Base-by-base conservation (phyloP, 495 filamentous ascomycete species). In the Penicillium ochrochloron region DNA sequence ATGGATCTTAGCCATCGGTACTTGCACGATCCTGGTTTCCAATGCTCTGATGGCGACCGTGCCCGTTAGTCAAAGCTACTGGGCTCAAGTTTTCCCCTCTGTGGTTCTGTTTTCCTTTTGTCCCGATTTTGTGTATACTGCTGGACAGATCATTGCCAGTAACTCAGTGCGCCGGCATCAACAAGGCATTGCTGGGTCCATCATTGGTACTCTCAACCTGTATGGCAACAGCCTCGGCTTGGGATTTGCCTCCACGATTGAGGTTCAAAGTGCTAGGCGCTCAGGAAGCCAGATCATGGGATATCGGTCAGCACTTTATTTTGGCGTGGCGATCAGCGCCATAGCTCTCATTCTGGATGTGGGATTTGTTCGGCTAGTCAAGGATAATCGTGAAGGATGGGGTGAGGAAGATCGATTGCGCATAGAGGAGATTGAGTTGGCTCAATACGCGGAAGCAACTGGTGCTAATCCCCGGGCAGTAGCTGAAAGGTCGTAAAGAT, bases 141-240 rank as follows among this genome's bases (percentile, higher is more conserved):
- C 80, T 11, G 80, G 79, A 0, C 82, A 85, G 59, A 84, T 86
- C 51, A 84, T 86, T 61, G 83, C 82, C 7, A 84, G 81, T 54
- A 85, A 85, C 58, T 75, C 73, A 0, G 83, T 85, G 12, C 73
- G 71, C 17, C 67, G 77, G n/a, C 68, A 76, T 25, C 73, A 85
- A 56, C 83, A 86, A 57, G 84, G 84, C 0, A 75, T 83, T 57
- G 83, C 82, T 0, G 82, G 77, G 3, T 81, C 78, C 0, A 67
- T 84, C 10, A 77, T 85, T 37, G 81, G 81, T 0, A 78, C 78
- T 4, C 59, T 86, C 21, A 76, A 79, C 57, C 66, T 81, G 6
- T 86, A 85, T 61, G 82, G 82, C 8, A 79, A 74, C 31, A 80
- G 79, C 65, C 66, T 80, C 2, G 83, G 82, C 0, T 48, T 85